A percentile compares a stretch with the other conserved stretches of the same genome.
Evolutionary conservation across 345 rosid genomes (phyloP).

Genomic region (Salix dunnii): DNA sequence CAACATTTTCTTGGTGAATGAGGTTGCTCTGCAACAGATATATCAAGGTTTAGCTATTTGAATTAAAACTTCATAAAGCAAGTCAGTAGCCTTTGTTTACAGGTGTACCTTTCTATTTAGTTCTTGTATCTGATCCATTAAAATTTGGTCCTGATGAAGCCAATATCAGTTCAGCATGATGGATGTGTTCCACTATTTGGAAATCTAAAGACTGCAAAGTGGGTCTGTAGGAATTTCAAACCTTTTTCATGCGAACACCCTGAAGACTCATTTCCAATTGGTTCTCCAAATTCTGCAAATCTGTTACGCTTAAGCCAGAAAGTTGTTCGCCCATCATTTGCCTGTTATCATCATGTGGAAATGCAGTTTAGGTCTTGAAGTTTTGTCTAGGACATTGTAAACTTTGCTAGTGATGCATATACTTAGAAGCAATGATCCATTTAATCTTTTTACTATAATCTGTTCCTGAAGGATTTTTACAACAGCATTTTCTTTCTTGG

Average conservation of each 20-base stretch:
- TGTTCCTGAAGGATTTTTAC: neutral
- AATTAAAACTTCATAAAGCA: conserved; percentile 6
- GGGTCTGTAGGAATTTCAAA: conserved; percentile 18
- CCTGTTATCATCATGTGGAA: conserved; percentile 37
- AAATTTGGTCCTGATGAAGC: conserved; percentile 49
- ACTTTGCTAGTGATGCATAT: neutral
- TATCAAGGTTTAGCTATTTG: conserved; percentile 22
- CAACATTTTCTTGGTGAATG: conserved; percentile 62
- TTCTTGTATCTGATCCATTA: conserved; percentile 62
- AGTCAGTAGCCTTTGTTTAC: neutral
- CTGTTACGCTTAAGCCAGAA: conserved; percentile 48
- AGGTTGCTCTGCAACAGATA: conserved; percentile 47
- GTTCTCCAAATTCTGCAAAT: conserved; percentile 57
- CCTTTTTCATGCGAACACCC: conserved; percentile 61
- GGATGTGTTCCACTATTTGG: conserved; percentile 5
- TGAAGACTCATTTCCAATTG: conserved; percentile 51
- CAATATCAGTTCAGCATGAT: conserved; percentile 14
- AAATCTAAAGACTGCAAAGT: conserved; percentile 7
- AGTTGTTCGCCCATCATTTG: conserved; percentile 81
- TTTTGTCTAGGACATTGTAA: neutral
- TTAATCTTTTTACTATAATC: neutral
- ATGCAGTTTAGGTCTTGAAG: neutral
- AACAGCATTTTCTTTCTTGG: neutral
- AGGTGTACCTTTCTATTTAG: conserved; percentile 49
- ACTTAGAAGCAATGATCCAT: neutral